phyloP scores from a whole-genome alignment of 345 rosid species.

The Citrus hindsii region DNA sequence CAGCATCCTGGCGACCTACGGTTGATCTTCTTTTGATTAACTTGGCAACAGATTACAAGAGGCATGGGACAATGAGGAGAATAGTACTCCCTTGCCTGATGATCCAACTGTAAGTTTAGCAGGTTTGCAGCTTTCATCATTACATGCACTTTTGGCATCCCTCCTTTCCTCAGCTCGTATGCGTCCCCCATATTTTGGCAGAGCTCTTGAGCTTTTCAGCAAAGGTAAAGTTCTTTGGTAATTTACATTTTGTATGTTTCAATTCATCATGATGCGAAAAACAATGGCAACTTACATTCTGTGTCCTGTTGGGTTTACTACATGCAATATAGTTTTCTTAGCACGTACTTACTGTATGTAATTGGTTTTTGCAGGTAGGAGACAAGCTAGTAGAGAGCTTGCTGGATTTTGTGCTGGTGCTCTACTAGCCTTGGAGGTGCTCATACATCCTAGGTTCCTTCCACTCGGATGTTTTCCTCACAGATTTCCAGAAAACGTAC shows the following conservation, averaged over 20 bases:
- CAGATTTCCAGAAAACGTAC: slow-evolving; percentile 18
- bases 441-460: slow-evolving; percentile 79
- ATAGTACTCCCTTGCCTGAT: slow-evolving; percentile 26
- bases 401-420: slow-evolving; percentile 68
- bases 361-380: slow-evolving; percentile 43
- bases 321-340: not conserved
- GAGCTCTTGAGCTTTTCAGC: slow-evolving; percentile 67
- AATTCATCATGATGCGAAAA: not conserved
- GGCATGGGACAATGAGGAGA: slow-evolving; percentile 48
- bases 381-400: slow-evolving; percentile 48
- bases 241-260: not conserved
- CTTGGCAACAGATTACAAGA: slow-evolving; percentile 47
- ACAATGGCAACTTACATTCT: not conserved
- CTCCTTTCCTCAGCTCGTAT: slow-evolving; percentile 60
- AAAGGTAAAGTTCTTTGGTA: slow-evolving; percentile 45
- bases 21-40: slow-evolving; percentile 59
- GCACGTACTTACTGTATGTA: not conserved
- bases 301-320: not conserved
- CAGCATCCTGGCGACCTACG: slow-evolving; percentile 54
- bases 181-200: slow-evolving; percentile 60
- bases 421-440: slow-evolving; percentile 65
- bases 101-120: slow-evolving; percentile 28
- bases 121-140: slow-evolving; percentile 69
- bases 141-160: slow-evolving; percentile 67
- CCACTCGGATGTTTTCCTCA: slow-evolving; percentile 41